These are phyloP conservation scores for Erythrophleum fordii DNA, from an alignment of 306 rosid species.

Conservation along the genomic window DNA sequence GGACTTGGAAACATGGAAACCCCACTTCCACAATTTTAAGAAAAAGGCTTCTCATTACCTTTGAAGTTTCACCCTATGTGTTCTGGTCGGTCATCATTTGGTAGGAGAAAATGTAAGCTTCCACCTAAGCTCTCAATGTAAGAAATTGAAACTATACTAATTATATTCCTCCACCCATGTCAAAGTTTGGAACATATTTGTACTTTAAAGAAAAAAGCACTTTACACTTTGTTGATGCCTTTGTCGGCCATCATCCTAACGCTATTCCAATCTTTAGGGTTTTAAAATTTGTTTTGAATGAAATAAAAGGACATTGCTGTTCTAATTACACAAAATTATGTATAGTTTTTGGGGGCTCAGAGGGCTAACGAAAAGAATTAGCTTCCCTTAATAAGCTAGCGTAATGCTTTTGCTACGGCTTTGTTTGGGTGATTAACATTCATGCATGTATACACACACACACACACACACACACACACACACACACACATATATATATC, in stretches of 20 bases:
- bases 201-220: conserved; percentile 75
- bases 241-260: conserved; percentile 82
- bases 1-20: conserved; percentile 59
- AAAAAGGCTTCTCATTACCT: conserved; percentile 37
- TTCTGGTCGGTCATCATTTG: conserved; percentile 82
- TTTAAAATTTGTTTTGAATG: not conserved
- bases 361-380: too few relatives aligned
- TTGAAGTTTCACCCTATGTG: conserved; percentile 80
- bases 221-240: conserved; percentile 63
- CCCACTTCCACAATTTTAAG: conserved; percentile 58
- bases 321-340: not conserved
- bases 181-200: conserved; percentile 70
- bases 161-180: conserved; percentile 72
- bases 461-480: not conserved
- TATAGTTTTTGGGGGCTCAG: not conserved
- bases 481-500: too few relatives aligned
- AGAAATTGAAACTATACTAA: conserved; percentile 26
- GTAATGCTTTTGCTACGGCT: conserved; percentile 25
- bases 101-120: conserved; percentile 61
- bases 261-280: conserved; percentile 27
- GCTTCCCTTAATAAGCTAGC: not conserved
- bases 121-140: conserved; percentile 56
- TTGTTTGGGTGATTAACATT: not conserved
- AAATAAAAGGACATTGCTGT: not conserved
- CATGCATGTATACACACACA: not conserved